Conservation (phyloP, 345 rosid species). For the Lenwebbia sp. region DNA sequence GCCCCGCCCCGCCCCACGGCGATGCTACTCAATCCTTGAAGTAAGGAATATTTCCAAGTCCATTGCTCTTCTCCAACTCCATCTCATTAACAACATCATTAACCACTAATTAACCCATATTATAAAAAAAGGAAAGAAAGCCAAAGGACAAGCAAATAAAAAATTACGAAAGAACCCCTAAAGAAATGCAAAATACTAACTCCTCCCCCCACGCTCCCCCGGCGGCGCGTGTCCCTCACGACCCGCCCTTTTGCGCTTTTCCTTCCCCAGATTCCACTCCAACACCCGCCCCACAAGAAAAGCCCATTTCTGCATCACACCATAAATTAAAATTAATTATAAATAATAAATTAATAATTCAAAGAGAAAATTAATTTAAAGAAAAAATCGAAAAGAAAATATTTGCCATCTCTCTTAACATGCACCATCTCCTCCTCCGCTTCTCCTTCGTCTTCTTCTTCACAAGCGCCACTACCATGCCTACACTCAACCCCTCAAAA, state of each 20-base stretch:
- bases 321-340: too few species aligned
- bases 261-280: not conserved
- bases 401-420: not conserved
- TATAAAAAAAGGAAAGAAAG: not conserved
- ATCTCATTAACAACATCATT: not conserved
- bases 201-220: not conserved
- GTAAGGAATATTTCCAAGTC: not conserved
- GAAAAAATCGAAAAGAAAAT: not conserved
- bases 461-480: not conserved
- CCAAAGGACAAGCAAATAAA: not conserved
- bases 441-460: not conserved
- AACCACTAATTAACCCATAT: not conserved
- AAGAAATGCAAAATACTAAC: not conserved
- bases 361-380: not conserved
- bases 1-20: accelerated
- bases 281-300: not conserved
- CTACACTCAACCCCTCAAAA: not conserved
- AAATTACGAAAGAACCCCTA: not conserved
- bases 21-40: not conserved
- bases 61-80: not conserved
- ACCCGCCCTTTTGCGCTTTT: not conserved
- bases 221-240: not conserved
- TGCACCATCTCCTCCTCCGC: not conserved
- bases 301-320: not conserved
- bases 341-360: not conserved